Base-by-base conservation (phyloP, 176 grass and related monocot genomes). In the Juncus effusus region DNA sequence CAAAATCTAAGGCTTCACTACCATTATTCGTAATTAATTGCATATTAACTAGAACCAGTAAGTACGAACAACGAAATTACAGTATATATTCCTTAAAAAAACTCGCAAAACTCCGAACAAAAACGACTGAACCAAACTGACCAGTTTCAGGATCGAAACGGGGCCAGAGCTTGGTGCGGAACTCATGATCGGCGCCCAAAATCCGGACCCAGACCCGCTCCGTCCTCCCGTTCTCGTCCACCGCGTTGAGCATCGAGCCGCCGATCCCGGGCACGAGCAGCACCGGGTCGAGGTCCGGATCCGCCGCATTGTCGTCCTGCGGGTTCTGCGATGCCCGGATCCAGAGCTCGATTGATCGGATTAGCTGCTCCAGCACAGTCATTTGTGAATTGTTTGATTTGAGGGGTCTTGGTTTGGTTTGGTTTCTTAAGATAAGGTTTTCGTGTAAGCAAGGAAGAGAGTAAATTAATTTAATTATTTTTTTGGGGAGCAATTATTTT, bases 151-250 rank as follows among this genome's bases (percentile, higher is more conserved):
- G 77, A 70, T 97, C 94, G 52, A 97, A 97, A 56, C 82, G 82
- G 16, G 88, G 87, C 94, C 88, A 97, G 35, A 97, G 74, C 63
- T 92, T 92, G 11, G 65, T 77, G 50, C 64, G 60, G 51, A 91
- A 97, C 64, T 97, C 94, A 75, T 92, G 94, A 59, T 92, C 88
- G 1, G 88, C 85, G 1, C 75, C 80, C 13, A 97, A 81, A 75
- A 97, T 86, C 64, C 94, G 80, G 54, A 97, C 94, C 94, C 94
- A 99, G 1, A 93, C 73, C 72, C 94, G 40, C 69, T 93, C 88
- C 75, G 85, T 77, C 42, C 80, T 99, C 37, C 94, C 85, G 47
- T 78, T 80, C 10, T 93, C 88, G 10, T 99, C 90, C 6, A 86
- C 85, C 2, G 94, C 85, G 40, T 89, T 80, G 16, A 99, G 80